Evolutionary conservation across 2,329 filamentous ascomycete species (phyloP), one percentile per base, ranked within the genome.

Genomic region (Aspergillus costaricaensis): DNA sequence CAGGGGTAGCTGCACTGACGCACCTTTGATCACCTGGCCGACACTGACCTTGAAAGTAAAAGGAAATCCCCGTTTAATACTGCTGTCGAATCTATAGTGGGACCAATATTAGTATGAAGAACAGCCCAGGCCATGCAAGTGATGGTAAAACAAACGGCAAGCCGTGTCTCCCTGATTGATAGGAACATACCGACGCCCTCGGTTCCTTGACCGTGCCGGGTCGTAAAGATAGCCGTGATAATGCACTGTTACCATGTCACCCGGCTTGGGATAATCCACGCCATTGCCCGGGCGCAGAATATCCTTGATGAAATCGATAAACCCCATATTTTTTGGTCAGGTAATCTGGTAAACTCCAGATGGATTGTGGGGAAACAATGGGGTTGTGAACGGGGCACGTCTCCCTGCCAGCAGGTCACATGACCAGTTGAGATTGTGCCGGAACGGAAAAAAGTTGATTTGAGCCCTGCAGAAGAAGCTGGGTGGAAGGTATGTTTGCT

Each of bases 221-320:
- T 67, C 65, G n/a, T 65, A 62, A n/a, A 67, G 56, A 36, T 67
- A 67, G 12, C 65, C 65, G 25, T 67, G 65, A 19, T 67, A 67
- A 52, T 67, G 65, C 3, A 67, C 65, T 1, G 65, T 67, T 7
- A 67, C 65, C 56, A 56, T 65, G 38, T 67, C 65, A 5, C 65
- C 65, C 2, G 30, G 39, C 27, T 62, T 58, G 15, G 65, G 65
- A 32, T 67, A 65, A 47, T 67, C 63, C 1, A 67, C 39, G n/a
- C 63, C 65, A 19, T 67, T 65, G 1, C 65, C 65, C 2, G 65
- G 65, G 3, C 63, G 63, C n/a, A 65, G 39, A 5, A 65, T 67
- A 3, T 67, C 65, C n/a, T 65, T 67, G 38, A 67, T 56, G 23
- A 67, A 67, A 52, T 67, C 65, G 23, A 67, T 65, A 15, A 67